Conservation (phyloP, 352 stramenopile genomes). For the Pseudoperonospora humuli region DNA sequence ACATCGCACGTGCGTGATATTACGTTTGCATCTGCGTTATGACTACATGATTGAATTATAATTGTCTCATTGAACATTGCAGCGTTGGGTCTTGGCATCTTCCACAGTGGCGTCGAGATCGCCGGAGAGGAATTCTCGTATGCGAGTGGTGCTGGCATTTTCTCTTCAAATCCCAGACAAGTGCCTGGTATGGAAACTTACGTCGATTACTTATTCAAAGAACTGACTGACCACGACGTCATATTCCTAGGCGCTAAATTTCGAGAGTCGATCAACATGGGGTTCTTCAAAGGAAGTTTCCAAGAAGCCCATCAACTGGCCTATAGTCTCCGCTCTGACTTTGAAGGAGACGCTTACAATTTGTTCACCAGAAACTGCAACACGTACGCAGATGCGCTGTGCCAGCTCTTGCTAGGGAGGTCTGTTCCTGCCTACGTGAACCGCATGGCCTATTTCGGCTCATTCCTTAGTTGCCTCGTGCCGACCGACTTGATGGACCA, state of each 20-base stretch:
- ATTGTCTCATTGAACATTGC: not conserved
- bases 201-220: not conserved
- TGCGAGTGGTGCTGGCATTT: conserved; percentile 86
- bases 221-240: not conserved
- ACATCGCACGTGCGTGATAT: conserved; percentile 49
- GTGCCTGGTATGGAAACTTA: conserved; percentile 35
- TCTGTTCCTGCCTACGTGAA: conserved; percentile 90
- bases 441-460: conserved; percentile 88
- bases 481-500: conserved; percentile 42
- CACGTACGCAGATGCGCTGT: conserved; percentile 87
- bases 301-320: conserved; percentile 76
- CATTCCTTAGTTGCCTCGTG: conserved; percentile 80
- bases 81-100: conserved; percentile 83
- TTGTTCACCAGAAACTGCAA: conserved; percentile 92
- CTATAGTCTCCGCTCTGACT: conserved; percentile 80
- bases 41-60: not conserved
- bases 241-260: conserved; percentile 71
- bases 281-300: conserved; percentile 78
- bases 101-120: conserved; percentile 91
- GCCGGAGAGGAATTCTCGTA: conserved; percentile 90
- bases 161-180: conserved; percentile 63
- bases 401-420: conserved; percentile 69
- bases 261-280: conserved; percentile 85
- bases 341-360: conserved; percentile 87
- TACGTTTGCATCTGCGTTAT: not conserved